A percentile compares a stretch with the other conserved stretches of the same genome.
Evolutionary conservation across 2,329 filamentous ascomycete species (phyloP).

Genomic region (Podosphaera aphanis): DNA sequence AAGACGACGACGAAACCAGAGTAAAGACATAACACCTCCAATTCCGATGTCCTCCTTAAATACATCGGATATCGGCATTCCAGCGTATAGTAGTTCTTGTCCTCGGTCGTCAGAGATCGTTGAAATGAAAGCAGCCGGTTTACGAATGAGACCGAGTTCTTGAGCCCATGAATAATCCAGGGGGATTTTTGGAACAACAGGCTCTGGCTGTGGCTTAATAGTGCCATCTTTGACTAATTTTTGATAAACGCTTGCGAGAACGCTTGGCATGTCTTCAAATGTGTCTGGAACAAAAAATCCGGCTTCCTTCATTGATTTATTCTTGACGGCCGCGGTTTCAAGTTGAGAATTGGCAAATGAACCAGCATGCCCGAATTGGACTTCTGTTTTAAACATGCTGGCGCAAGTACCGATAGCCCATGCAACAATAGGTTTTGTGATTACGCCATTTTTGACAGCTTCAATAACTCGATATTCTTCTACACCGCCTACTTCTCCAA

Average conservation of each 20-base stretch:
- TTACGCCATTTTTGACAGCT: conserved; percentile 76
- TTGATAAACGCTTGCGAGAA: conserved; percentile 65
- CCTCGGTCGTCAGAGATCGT: conserved; percentile 99
- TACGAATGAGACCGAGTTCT: conserved; percentile 96
- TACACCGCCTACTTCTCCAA: conserved; percentile 96
- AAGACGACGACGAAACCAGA: conserved; percentile 98
- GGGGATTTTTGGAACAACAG: conserved; percentile 91
- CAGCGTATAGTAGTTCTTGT: conserved; percentile 93
- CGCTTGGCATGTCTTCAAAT: conserved; percentile 75
- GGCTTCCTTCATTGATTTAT: conserved; percentile 86
- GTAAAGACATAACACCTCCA: conserved; percentile 96
- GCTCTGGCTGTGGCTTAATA: conserved; percentile 71
- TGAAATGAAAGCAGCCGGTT: conserved; percentile 98
- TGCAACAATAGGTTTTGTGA: conserved; percentile 96
- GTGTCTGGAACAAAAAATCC: conserved; percentile 88
- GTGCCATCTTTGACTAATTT: conserved; percentile 65
- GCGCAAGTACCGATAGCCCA: conserved; percentile 99
- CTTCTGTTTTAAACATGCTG: conserved; percentile 99
- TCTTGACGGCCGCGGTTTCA: conserved; percentile 91
- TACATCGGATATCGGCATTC: conserved; percentile 99
- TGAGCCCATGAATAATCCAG: conserved; percentile 99
- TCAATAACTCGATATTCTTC: conserved; percentile 99
- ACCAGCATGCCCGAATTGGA: conserved; percentile 97
- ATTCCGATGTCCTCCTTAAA: conserved; percentile 98
- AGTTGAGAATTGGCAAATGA: conserved; percentile 98